Evolutionary conservation across 176 grass and related monocot genomes (phyloP).

Genomic region (Triticum monococcum): DNA sequence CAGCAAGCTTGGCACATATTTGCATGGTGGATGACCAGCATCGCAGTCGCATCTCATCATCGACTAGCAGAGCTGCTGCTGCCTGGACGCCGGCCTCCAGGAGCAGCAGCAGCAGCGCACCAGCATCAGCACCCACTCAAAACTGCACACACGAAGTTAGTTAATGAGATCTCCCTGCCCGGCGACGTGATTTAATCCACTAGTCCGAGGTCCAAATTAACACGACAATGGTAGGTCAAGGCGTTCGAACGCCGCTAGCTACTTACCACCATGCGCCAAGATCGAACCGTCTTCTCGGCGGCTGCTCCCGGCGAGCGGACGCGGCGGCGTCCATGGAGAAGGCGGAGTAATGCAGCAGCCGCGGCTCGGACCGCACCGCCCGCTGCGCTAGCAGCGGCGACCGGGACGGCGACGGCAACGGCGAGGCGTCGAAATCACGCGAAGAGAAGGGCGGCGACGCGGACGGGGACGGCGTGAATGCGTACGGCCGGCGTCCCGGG

Average conservation of each 20-base stretch:
- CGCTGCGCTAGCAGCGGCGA: not conserved
- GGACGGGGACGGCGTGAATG: conserved; percentile 13
- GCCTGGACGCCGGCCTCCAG: not conserved
- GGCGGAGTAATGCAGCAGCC: not conserved
- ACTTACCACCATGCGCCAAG: conserved; percentile 6
- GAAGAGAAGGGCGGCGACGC: not conserved
- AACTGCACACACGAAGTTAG: not conserved
- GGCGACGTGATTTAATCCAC: too few species aligned
- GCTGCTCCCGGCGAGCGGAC: not conserved
- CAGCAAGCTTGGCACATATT: not conserved
- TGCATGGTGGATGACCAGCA: too few species aligned
- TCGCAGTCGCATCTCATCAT: not conserved
- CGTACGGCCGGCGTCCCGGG: not conserved
- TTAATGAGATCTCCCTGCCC: too few species aligned
- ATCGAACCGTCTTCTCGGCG: not conserved
- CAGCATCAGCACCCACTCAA: conserved; percentile 10
- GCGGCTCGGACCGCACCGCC: not conserved
- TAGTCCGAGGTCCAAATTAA: not conserved
- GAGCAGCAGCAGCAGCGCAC: not conserved
- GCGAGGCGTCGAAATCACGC: not conserved
- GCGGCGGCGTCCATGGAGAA: not conserved
- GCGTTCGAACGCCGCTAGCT: too few species aligned
- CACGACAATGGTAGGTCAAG: too few species aligned
- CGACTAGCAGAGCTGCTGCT: not conserved
- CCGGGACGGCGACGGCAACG: not conserved